A percentile compares a stretch with the other conserved stretches of the same genome.
phyloP scores from a whole-genome alignment of 345 rosid species.

The Gossypium australe region DNA sequence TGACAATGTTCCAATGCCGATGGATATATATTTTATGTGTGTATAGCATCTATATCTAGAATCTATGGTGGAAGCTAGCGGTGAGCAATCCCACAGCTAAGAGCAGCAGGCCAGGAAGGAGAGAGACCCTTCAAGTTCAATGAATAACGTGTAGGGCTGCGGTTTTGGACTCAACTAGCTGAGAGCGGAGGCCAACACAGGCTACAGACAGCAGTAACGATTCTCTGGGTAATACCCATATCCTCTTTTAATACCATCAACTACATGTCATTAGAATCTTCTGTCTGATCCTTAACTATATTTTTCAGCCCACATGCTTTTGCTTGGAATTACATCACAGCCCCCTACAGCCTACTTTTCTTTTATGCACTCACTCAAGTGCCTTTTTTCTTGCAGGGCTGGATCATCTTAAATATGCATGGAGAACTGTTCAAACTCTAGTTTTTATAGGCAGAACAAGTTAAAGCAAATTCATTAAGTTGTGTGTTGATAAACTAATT shows the following conservation, averaged over 20 bases:
- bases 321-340: not conserved
- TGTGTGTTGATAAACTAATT: not conserved
- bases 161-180: not conserved
- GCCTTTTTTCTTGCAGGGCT: not conserved
- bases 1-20: not conserved
- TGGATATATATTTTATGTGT: not conserved
- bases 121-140: constrained; percentile 10
- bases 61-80: not conserved
- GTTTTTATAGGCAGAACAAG: not conserved
- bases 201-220: constrained; percentile 21
- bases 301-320: not conserved
- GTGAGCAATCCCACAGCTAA: not conserved
- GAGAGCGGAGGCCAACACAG: not conserved
- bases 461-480: not conserved
- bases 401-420: not conserved
- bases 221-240: constrained; percentile 3
- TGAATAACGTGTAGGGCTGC: constrained; percentile 6
- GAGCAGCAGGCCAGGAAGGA: not conserved
- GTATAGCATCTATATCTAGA: not conserved
- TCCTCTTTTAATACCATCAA: not conserved
- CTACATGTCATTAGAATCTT: constrained; percentile 11
- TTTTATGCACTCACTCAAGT: constrained; percentile 3
- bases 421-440: not conserved
- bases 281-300: constrained; percentile 8
- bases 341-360: not conserved